These are phyloP conservation scores for Blumeria hordei DNA, from an alignment of 2,329 filamentous ascomycete species.

Conservation along the genomic window DNA sequence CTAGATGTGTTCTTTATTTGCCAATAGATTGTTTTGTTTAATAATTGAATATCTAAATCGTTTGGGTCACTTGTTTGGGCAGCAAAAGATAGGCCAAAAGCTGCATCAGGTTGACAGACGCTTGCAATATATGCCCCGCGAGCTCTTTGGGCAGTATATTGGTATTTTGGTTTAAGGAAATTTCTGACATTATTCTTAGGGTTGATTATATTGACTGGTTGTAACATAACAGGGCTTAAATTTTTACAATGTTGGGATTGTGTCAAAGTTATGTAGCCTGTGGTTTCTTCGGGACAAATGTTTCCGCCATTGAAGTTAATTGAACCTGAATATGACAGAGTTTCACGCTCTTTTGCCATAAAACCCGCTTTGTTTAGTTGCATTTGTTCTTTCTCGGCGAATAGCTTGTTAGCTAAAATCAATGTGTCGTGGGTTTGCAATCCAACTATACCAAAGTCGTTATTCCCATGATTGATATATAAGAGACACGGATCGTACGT, in stretches of 20 bases:
- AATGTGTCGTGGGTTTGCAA: constrained; percentile 4
- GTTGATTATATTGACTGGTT: background rate
- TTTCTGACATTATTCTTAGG: background rate
- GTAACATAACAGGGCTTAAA: background rate
- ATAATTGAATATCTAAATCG: background rate
- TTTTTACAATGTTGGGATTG: too few species aligned
- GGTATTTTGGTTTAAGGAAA: background rate
- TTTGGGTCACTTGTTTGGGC: background rate
- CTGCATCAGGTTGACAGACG: background rate
- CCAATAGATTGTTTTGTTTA: background rate
- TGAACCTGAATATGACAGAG: background rate
- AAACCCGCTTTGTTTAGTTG: background rate
- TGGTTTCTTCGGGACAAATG: background rate
- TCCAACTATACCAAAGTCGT: constrained; percentile 2
- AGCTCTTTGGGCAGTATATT: background rate
- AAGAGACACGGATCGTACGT: constrained; percentile 2
- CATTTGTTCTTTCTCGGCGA: constrained; percentile 1
- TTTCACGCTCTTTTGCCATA: background rate
- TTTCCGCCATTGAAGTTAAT: background rate
- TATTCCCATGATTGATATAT: background rate
- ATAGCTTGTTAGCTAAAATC: constrained; percentile 1
- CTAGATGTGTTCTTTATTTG: background rate
- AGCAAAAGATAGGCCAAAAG: background rate
- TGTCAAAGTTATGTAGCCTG: background rate
- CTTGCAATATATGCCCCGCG: background rate